Evolutionary conservation across 495 filamentous ascomycete genomes (phyloP).

Genomic region (Penicillium roqueforti): DNA sequence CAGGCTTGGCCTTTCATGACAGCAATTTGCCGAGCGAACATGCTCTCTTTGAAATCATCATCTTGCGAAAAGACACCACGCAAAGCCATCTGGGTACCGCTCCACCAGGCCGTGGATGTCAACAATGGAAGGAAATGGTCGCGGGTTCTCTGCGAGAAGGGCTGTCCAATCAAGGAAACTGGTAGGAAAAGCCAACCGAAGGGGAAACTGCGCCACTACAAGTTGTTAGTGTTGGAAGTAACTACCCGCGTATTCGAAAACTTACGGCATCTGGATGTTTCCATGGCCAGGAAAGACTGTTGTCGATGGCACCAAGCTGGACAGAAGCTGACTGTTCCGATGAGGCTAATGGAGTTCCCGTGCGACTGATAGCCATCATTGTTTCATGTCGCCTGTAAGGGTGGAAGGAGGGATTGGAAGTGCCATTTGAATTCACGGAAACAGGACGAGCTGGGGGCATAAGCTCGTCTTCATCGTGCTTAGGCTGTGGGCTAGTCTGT

Average conservation of each 20-base stretch:
- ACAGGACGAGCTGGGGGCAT: slow-evolving; percentile 55
- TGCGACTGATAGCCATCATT: slow-evolving; percentile 72
- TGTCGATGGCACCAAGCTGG: slow-evolving; percentile 90
- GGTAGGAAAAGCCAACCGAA: slow-evolving; percentile 98
- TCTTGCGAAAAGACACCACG: slow-evolving; percentile 84
- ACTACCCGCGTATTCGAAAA: background rate
- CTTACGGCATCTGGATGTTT: slow-evolving; percentile 92
- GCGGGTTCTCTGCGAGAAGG: slow-evolving; percentile 87
- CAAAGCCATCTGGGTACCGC: slow-evolving; percentile 82
- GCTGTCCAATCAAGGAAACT: slow-evolving; percentile 91
- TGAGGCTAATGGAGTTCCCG: slow-evolving; percentile 50
- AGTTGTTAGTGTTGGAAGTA: slow-evolving; percentile 18
- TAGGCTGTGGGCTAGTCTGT: slow-evolving; percentile 45
- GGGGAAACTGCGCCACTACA: slow-evolving; percentile 79
- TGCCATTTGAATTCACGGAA: slow-evolving; percentile 43
- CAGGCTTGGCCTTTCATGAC: slow-evolving; percentile 99
- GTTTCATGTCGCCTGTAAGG: slow-evolving; percentile 77
- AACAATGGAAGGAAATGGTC: slow-evolving; percentile 91
- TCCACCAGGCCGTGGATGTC: slow-evolving; percentile 95
- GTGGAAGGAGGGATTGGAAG: slow-evolving; percentile 37
- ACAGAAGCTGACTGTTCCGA: slow-evolving; percentile 55
- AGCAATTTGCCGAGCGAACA: slow-evolving; percentile 95
- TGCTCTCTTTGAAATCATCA: slow-evolving; percentile 93
- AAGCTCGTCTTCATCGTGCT: slow-evolving; percentile 48
- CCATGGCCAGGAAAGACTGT: slow-evolving; percentile 98